phyloP scores from a whole-genome alignment of 1,284 basidiomycete genomes.

The Naganishia sp. region DNA sequence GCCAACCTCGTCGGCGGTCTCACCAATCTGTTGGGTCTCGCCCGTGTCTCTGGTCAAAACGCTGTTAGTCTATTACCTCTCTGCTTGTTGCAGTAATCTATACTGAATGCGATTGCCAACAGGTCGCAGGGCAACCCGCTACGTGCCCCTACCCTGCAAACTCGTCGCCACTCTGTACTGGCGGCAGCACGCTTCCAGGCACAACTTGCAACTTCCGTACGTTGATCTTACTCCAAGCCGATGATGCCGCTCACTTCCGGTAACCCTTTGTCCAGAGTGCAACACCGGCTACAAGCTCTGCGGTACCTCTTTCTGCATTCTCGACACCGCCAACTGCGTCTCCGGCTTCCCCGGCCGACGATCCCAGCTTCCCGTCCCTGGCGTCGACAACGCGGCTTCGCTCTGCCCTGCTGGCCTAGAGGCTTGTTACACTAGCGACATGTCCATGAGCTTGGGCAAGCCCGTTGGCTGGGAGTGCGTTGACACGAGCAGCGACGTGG shows the following conservation, averaged over 20 bases:
- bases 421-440: conserved; percentile 1
- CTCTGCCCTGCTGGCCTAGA: conserved; percentile 9
- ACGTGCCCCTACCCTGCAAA: conserved; percentile 20
- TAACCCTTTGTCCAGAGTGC: background rate
- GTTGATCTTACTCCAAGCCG: background rate
- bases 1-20: conserved; percentile 4
- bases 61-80: background rate
- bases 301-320: conserved; percentile 16
- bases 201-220: conserved; percentile 21
- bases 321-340: background rate
- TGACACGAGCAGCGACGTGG: background rate
- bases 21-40: conserved; percentile 2
- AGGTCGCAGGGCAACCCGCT: conserved; percentile 1
- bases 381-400: background rate
- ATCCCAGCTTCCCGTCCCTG: background rate
- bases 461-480: conserved; percentile 12
- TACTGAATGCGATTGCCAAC: background rate
- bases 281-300: conserved; percentile 4
- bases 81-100: background rate
- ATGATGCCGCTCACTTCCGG: background rate
- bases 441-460: conserved; percentile 2
- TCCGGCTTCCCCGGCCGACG: conserved; percentile 21
- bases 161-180: conserved; percentile 2
- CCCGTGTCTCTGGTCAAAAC: background rate
- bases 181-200: conserved; percentile 1